Percentiles rank a stretch among this genome's conserved stretches.
These are phyloP conservation scores for Colletotrichum truncatum DNA, from an alignment of 2,329 filamentous ascomycete genomes.

Conservation along the genomic window DNA sequence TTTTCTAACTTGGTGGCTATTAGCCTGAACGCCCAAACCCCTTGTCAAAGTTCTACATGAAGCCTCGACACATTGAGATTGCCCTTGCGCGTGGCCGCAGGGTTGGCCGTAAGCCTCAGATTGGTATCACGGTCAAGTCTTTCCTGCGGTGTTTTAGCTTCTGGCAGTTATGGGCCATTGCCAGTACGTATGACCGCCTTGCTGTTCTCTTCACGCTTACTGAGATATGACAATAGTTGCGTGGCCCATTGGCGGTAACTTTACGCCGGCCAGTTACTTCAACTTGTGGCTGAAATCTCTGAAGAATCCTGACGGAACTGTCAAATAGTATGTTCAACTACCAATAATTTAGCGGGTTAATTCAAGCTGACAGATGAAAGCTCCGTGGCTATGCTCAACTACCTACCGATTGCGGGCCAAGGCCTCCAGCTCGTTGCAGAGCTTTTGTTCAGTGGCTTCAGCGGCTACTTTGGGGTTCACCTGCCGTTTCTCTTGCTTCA, in stretches of 20 bases:
- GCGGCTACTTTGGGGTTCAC: conserved; percentile 14
- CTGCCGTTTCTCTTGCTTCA: conserved; percentile 16
- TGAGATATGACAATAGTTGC: background rate
- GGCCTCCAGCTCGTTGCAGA: conserved; percentile 15
- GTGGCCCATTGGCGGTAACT: conserved; percentile 21
- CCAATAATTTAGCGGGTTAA: accelerated
- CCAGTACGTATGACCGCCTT: background rate
- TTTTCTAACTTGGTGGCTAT: accelerated
- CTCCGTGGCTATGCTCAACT: conserved; percentile 21
- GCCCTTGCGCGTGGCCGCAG: conserved; percentile 4
- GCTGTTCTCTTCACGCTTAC: too few relatives aligned
- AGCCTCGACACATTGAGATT: conserved; percentile 9
- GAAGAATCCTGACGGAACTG: conserved; percentile 9
- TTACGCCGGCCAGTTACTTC: conserved; percentile 17
- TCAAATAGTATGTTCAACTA: conserved; percentile 2
- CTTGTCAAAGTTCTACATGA: conserved; percentile 16
- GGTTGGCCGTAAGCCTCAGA: conserved; percentile 15
- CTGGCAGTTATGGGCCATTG: conserved; percentile 19
- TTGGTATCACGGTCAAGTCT: conserved; percentile 16
- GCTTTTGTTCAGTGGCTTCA: conserved; percentile 11
- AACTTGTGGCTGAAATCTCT: conserved; percentile 18
- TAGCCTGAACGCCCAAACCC: conserved; percentile 19
- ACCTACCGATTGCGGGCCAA: conserved; percentile 12
- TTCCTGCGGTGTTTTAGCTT: conserved; percentile 18
- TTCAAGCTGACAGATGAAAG: background rate